Evolutionary conservation across 768 basidiomycete species (phyloP).

Genomic region (Podaxis mareebaensis): DNA sequence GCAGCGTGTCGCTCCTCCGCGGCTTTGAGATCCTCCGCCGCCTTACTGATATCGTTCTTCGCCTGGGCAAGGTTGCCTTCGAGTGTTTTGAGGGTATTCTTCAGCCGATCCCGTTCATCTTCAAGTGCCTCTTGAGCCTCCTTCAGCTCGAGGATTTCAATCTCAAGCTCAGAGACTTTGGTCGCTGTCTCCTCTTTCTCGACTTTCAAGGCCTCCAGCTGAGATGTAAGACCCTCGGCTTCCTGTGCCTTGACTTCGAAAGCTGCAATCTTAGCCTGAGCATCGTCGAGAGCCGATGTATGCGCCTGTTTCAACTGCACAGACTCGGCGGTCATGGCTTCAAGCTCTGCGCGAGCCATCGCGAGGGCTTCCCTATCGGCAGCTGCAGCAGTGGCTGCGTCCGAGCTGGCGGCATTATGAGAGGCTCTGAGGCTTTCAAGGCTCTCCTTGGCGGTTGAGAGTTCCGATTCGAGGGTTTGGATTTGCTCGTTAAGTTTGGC

Average conservation of each 20-base stretch:
- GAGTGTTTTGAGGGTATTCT: constrained; percentile 46
- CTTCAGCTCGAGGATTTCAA: constrained; percentile 77
- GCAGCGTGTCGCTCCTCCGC: constrained; percentile 46
- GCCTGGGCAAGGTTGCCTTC: constrained; percentile 57
- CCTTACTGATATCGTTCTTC: constrained; percentile 26
- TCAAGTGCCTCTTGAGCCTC: constrained; percentile 67
- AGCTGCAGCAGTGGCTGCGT: constrained; percentile 51
- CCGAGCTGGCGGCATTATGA: constrained; percentile 43
- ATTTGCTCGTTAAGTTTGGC: constrained; percentile 51
- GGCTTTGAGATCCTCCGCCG: constrained; percentile 47
- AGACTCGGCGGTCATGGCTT: constrained; percentile 52
- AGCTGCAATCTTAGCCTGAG: constrained; percentile 42
- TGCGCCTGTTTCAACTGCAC: constrained; percentile 53
- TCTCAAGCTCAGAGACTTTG: constrained; percentile 79
- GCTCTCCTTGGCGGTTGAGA: constrained; percentile 50
- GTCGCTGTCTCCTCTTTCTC: constrained; percentile 72
- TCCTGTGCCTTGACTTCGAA: constrained; percentile 48
- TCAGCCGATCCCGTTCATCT: constrained; percentile 51
- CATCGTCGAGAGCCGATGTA: constrained; percentile 46
- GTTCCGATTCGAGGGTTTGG: constrained; percentile 48
- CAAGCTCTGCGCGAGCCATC: constrained; percentile 64
- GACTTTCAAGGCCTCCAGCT: constrained; percentile 52
- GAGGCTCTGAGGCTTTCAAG: constrained; percentile 50
- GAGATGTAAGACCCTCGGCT: constrained; percentile 43
- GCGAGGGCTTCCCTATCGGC: constrained; percentile 64